Conservation (phyloP, 2,329 filamentous ascomycete species). For the Pseudogymnoascus sp. region DNA sequence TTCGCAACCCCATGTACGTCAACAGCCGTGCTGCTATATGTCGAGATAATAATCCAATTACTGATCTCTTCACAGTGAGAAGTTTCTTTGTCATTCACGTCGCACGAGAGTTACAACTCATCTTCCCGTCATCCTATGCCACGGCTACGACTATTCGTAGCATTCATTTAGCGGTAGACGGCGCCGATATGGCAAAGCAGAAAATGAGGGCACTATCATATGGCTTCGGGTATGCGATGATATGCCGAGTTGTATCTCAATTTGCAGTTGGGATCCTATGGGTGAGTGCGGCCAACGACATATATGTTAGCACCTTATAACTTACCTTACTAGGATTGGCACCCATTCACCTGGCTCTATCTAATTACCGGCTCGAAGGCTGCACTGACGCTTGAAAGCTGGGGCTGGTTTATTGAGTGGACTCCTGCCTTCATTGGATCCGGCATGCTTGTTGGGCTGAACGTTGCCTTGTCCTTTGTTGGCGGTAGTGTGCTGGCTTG, state of each 20-base stretch:
- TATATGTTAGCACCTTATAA: background rate
- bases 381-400: constrained; percentile 31
- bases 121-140: constrained; percentile 38
- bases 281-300: constrained; percentile 21
- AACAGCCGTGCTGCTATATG: background rate
- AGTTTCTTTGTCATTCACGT: constrained; percentile 38
- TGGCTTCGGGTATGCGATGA: constrained; percentile 33
- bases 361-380: constrained; percentile 20
- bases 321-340: background rate
- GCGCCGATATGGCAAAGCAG: constrained; percentile 36
- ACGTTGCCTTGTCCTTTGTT: constrained; percentile 7
- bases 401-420: constrained; percentile 38
- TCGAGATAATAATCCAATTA: background rate
- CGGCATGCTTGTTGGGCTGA: constrained; percentile 10
- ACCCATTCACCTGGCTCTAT: constrained; percentile 25
- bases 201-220: constrained; percentile 33
- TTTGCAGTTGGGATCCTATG: constrained; percentile 38
- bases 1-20: constrained; percentile 14
- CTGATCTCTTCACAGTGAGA: constrained; percentile 32
- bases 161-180: constrained; percentile 36
- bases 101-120: constrained; percentile 32
- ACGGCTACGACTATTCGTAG: constrained; percentile 39
- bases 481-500: constrained; percentile 6
- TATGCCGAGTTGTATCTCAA: constrained; percentile 37
- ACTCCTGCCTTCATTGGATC: constrained; percentile 10